phyloP scores from a whole-genome alignment of 2,329 filamentous ascomycete species.

The Septoria petroselini region DNA sequence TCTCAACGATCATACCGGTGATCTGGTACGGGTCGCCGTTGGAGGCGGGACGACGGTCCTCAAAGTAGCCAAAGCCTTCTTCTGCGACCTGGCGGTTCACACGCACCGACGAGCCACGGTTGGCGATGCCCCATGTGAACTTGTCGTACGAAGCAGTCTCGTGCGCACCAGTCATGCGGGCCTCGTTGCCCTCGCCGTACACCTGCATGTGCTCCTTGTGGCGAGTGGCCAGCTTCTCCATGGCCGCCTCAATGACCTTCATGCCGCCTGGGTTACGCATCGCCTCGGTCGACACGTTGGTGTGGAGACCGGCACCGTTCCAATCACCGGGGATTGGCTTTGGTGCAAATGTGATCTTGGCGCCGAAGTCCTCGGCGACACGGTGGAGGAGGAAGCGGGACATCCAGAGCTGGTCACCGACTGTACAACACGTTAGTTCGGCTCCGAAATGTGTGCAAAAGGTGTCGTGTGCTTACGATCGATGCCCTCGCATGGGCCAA shows the following conservation, averaged over 20 bases:
- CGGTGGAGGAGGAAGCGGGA: conserved; percentile 85
- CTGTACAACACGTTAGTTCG: conserved; percentile 40
- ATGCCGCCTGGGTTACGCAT: conserved; percentile 92
- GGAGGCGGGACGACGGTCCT: conserved; percentile 65
- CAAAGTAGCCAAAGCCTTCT: conserved; percentile 93
- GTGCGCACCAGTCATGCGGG: conserved; percentile 86
- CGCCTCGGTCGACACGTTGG: conserved; percentile 85
- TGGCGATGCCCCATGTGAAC: conserved; percentile 91
- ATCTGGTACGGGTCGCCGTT: conserved; percentile 87
- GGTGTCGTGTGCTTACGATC: conserved; percentile 58
- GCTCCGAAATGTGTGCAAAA: background rate
- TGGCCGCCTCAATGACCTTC: conserved; percentile 84
- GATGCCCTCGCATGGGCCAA: conserved; percentile 85
- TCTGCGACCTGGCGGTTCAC: conserved; percentile 81
- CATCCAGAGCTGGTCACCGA: conserved; percentile 97
- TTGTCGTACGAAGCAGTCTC: conserved; percentile 93
- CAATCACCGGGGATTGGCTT: conserved; percentile 95
- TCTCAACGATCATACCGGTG: conserved; percentile 76
- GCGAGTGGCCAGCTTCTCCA: conserved; percentile 52
- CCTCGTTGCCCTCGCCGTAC: conserved; percentile 93
- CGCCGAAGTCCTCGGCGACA: conserved; percentile 93
- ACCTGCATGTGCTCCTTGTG: conserved; percentile 69
- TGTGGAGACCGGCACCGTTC: conserved; percentile 94
- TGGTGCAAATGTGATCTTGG: conserved; percentile 89
- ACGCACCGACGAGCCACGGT: conserved; percentile 91